Base-by-base conservation (phyloP, 257 asterid species). In the Petunia secreta region DNA sequence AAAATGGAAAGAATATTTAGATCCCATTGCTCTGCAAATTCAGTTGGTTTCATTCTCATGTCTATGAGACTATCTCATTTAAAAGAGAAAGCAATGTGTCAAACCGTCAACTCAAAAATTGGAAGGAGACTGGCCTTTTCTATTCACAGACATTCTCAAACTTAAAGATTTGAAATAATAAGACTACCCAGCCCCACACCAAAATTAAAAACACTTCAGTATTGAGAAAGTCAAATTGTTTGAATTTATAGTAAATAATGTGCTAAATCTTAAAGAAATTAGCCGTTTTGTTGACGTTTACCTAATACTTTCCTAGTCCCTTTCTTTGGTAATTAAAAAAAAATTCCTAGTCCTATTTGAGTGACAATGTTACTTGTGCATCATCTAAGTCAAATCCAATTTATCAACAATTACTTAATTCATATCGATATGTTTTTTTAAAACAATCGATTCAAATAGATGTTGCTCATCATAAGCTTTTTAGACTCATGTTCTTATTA, bases 1-100 rank as follows among this genome's bases (percentile, higher is more conserved):
- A 73, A 69, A 36, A 73, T 50, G 50, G 46, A 73, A 73, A 73
- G 62, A 71, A 73, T 73, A 71, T 73, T 48, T 69, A 46, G n/a
- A 16, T 44, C 52, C 4, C 5, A 7, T 25, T 8, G 1, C 16
- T 69, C 25, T 73, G 58, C 3, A 73, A 73, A 73, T 34, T 71
- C 16, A 57, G 63, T 57, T 46, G 34, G 5, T 50, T 48, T 48
- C 16, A 52, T 16, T 4, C 10, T 8, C 43, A 69, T 69, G 25
- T 43, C 48, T 71, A 16, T 37, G 4, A 68, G 37, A 46, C 4
- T 16, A 71, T 0, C 11, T 16, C 46, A 25, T 73, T 50, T 50
- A 2, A 73, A 50, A 25, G 8, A 11, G 36, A 25, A 50, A 50
- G 44, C 46, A 50, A 50, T 6, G 62, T 52, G 59, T 73, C 46